These are phyloP conservation scores for Trichosporon asahii DNA, from an alignment of 1,284 basidiomycete species.

Conservation along the genomic window DNA sequence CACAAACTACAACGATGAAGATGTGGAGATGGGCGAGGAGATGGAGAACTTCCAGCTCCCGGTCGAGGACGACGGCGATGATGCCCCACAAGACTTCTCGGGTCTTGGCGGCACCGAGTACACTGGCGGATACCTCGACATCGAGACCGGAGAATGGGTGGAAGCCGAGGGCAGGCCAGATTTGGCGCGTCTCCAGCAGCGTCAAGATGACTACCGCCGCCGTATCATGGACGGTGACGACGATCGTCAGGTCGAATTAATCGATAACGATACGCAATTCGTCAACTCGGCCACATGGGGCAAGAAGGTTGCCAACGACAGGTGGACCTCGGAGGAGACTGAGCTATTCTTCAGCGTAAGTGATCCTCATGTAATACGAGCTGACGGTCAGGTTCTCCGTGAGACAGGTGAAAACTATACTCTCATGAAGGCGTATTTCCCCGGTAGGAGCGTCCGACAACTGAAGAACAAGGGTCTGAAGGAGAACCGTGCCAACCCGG, in stretches of 20 bases:
- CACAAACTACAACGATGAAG: conserved; percentile 27
- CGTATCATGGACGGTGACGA: conserved; percentile 29
- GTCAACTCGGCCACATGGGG: conserved; percentile 36
- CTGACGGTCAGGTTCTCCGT: conserved; percentile 35
- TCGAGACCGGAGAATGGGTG: conserved; percentile 23
- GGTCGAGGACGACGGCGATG: conserved; percentile 18
- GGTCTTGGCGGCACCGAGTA: conserved; percentile 19
- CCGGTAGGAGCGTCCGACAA: conserved; percentile 36
- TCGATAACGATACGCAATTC: conserved; percentile 38
- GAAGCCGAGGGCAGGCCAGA: conserved; percentile 8
- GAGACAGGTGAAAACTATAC: conserved; percentile 47
- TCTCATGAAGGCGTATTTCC: conserved; percentile 46
- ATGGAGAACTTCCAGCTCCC: conserved; percentile 23
- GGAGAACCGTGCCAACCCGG: conserved; percentile 39
- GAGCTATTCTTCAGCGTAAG: conserved; percentile 40
- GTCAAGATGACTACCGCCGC: conserved; percentile 28
- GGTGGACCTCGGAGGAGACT: conserved; percentile 38
- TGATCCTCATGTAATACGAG: background rate
- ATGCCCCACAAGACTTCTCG: conserved; percentile 15
- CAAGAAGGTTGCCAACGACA: conserved; percentile 28
- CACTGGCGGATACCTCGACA: conserved; percentile 24
- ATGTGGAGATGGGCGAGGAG: conserved; percentile 24
- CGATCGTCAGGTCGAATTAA: conserved; percentile 31
- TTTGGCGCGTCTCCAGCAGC: conserved; percentile 16
- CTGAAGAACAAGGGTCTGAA: conserved; percentile 38